Evolutionary conservation across 805 yeast species (phyloP).

Genomic region (Kuraishia borneana): DNA sequence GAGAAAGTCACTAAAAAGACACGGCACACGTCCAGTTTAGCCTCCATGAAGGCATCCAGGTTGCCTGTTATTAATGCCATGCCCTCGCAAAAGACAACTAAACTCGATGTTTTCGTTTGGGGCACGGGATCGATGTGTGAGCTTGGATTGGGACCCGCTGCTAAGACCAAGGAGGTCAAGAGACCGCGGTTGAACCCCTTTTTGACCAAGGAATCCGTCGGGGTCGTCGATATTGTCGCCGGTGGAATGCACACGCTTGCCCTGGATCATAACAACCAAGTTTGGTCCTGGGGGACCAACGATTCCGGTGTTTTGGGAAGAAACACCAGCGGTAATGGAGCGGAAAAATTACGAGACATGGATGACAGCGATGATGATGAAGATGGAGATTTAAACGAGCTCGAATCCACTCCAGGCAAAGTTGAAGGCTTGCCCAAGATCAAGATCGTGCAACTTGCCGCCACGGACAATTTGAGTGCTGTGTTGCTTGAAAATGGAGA

Average conservation of each 20-base stretch:
- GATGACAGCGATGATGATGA: conserved; percentile 47
- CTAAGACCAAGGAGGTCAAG: conserved; percentile 85
- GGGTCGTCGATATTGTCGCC: conserved; percentile 77
- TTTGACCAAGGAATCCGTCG: conserved; percentile 47
- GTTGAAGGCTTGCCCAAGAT: conserved; percentile 58
- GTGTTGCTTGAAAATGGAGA: conserved; percentile 72
- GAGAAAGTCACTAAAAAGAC: conserved; percentile 22
- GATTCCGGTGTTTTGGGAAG: conserved; percentile 90
- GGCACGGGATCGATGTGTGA: conserved; percentile 98
- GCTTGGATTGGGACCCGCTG: conserved; percentile 92
- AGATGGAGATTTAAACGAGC: conserved; percentile 79
- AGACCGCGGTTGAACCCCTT: conserved; percentile 88
- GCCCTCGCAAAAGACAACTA: conserved; percentile 26
- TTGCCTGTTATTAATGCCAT: conserved; percentile 32
- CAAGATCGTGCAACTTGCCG: conserved; percentile 70
- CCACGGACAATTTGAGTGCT: conserved; percentile 87
- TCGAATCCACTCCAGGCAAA: conserved; percentile 78
- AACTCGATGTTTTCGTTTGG: conserved; percentile 80
- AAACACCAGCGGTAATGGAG: conserved; percentile 52
- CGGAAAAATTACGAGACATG: conserved; percentile 57
- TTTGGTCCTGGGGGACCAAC: conserved; percentile 99
- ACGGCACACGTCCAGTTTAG: conserved; percentile 24
- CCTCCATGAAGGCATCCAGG: conserved; percentile 37
- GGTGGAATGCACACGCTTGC: conserved; percentile 96
- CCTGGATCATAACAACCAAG: conserved; percentile 56